Conservation (phyloP, 176 grass and related monocot genomes). For the Carex pumila region DNA sequence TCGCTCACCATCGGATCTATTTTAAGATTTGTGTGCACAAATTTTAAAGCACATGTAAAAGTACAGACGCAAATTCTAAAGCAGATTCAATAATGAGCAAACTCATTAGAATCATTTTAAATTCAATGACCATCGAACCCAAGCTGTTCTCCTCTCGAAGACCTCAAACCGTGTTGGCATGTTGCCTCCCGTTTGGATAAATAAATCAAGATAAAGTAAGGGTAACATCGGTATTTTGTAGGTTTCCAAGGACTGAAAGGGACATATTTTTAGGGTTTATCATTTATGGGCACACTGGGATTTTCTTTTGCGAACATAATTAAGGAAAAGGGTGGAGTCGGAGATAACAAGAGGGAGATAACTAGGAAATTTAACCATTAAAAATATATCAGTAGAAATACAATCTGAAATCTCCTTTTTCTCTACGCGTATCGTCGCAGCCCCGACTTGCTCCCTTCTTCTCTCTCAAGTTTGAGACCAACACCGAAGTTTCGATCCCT, state of each 20-base stretch:
- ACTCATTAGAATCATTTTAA: too few relatives aligned
- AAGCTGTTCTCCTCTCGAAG: too few relatives aligned
- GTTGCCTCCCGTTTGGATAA: not conserved
- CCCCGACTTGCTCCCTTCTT: not conserved
- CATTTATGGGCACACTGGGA: not conserved
- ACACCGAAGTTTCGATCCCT: not conserved
- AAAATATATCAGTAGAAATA: not conserved
- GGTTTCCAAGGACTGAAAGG: not conserved
- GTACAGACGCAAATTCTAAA: too few relatives aligned
- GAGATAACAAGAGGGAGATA: not conserved
- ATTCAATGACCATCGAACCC: too few relatives aligned
- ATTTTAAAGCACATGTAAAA: too few relatives aligned
- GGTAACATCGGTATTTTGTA: not conserved
- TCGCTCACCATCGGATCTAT: too few relatives aligned
- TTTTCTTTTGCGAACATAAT: not conserved
- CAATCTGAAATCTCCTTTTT: not conserved
- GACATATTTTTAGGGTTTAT: slow-evolving; percentile 10
- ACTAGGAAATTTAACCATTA: not conserved
- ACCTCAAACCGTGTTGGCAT: too few relatives aligned
- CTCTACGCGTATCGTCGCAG: not conserved
- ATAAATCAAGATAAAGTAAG: not conserved
- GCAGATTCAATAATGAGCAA: too few relatives aligned
- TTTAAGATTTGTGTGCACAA: too few relatives aligned
- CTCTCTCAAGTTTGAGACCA: not conserved
- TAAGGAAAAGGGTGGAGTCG: not conserved